Base-by-base conservation (phyloP, 768 basidiomycete genomes). In the Phlegmacium glaucopus region DNA sequence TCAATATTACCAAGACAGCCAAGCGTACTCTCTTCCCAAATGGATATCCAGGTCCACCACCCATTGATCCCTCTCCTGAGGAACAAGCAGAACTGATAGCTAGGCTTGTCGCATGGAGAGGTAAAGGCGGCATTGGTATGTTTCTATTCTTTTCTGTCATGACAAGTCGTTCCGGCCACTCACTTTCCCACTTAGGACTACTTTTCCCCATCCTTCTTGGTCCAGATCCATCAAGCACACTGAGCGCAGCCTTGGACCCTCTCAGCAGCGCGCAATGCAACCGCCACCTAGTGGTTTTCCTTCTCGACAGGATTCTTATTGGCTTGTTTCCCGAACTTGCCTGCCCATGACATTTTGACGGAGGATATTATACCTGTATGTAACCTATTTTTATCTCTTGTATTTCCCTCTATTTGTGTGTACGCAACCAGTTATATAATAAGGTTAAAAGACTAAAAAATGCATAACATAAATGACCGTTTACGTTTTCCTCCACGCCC, bases 11-110 rank as follows among this genome's bases (percentile, higher is more conserved):
- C 30, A 76, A 79, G 30, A 59, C 75, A 4, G 67, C 82, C 11
- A 90, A 89, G 56, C 75, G 75, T 8, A 77, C 85, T 7, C 72
- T 98, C 22, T 98, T 95, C 61, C 94, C 95, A 4, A 83, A 83
- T 51, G 94, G 95, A 11, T 91, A 90, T 66, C 93, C 92, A 1
- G 88, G 78, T 0, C 80, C 83, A 0, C 65, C 82, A 1, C 82
- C 86, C 1, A 69, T 77, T 1, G 89, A 90, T 37, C 94, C 94
- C 13, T 82, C 85, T 0, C 69, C 70, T 1, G 89, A 89, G 53
- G 92, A 94, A 63, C 87, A 90, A 54, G 68, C 70, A 2, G 74
- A 69, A 28, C 70, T 91, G 41, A 76, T 79, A 26, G 70, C 72
- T 10, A 63, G 61, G 22, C 63, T 78, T 25, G 49, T 71, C 16